Evolutionary conservation across 805 yeast species (phyloP).

Genomic region (Cyberlindnera galapagoensis): DNA sequence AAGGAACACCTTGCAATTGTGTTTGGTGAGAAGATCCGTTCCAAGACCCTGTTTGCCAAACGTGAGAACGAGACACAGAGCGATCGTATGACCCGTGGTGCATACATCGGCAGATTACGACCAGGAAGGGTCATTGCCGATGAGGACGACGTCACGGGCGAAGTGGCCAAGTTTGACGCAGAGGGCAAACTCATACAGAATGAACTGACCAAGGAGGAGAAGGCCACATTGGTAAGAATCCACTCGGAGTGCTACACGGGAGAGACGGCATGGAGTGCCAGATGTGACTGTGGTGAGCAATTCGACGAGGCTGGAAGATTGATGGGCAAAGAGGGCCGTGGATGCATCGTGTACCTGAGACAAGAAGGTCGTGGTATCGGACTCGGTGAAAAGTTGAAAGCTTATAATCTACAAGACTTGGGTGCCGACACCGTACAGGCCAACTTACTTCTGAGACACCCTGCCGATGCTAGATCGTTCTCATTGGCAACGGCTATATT

Average conservation of each 20-base stretch:
- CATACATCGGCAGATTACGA: constrained; percentile 81
- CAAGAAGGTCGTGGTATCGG: constrained; percentile 99
- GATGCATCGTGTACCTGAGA: constrained; percentile 90
- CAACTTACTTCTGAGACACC: constrained; percentile 84
- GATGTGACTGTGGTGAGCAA: constrained; percentile 99
- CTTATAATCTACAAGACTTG: constrained; percentile 91
- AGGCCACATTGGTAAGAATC: constrained; percentile 70
- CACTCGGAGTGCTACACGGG: constrained; percentile 99
- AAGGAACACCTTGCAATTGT: constrained; percentile 97
- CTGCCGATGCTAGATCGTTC: constrained; percentile 96
- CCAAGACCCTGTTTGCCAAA: constrained; percentile 58
- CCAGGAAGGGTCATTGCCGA: constrained; percentile 83
- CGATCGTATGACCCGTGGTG: constrained; percentile 98
- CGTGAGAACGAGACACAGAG: constrained; percentile 73
- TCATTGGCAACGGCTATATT: constrained; percentile 91
- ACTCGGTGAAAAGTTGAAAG: constrained; percentile 93
- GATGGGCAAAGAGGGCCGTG: constrained; percentile 83
- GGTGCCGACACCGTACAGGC: constrained; percentile 99
- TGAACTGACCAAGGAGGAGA: constrained; percentile 17
- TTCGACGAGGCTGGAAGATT: constrained; percentile 94
- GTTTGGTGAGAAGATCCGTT: constrained; percentile 86
- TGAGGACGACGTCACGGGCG: constrained; percentile 38
- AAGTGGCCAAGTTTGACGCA: constrained; percentile 34
- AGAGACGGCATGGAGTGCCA: constrained; percentile 98
- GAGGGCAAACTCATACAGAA: constrained; percentile 31